Conservation (phyloP, 345 rosid genomes). For the Pistacia integerrima region DNA sequence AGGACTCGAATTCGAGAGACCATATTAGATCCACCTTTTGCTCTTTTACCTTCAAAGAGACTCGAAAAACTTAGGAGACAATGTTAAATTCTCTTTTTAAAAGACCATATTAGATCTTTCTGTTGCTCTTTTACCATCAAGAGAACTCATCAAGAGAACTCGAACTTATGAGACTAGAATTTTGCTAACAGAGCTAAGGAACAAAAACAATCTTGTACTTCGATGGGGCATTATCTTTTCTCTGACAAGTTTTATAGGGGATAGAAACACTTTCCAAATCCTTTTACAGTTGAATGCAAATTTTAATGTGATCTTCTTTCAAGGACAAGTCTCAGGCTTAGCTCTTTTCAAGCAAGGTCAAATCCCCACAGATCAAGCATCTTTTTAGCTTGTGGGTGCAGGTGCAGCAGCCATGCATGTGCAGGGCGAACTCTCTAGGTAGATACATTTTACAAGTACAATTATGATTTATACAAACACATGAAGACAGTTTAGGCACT, state of each 20-base stretch:
- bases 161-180: too few species aligned
- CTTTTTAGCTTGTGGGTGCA: neutral
- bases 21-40: too few species aligned
- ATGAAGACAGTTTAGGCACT: neutral
- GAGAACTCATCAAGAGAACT: too few species aligned
- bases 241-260: neutral
- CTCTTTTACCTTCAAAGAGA: too few species aligned
- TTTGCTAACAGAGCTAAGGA: too few species aligned
- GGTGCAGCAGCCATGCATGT: neutral
- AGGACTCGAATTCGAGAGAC: too few species aligned
- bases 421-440: neutral
- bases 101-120: too few species aligned
- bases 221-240: neutral
- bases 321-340: neutral
- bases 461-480: neutral
- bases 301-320: neutral
- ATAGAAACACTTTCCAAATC: neutral
- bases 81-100: too few species aligned
- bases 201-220: too few species aligned
- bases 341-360: neutral
- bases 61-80: too few species aligned
- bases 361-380: neutral
- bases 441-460: neutral
- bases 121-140: too few species aligned
- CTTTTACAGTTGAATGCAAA: neutral